A percentile compares a stretch with the other conserved stretches of the same genome.
Evolutionary conservation across 768 basidiomycete species (phyloP).

Genomic region (Macrolepiota albuminosa): DNA sequence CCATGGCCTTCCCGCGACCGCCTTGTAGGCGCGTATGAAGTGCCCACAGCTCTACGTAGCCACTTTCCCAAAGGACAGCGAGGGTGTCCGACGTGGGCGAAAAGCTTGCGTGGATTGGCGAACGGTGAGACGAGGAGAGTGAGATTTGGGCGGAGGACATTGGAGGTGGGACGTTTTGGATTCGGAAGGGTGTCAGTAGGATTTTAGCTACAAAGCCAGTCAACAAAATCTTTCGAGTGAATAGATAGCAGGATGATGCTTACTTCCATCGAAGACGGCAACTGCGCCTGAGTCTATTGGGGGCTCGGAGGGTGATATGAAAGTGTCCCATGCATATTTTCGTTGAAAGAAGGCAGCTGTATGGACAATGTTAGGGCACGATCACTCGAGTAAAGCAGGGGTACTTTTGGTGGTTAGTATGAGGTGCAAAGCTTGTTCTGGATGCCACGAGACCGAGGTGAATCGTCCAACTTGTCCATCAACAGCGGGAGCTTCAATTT

Average conservation of each 20-base stretch:
- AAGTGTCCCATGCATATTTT: constrained; percentile 78
- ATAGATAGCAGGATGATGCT: constrained; percentile 20
- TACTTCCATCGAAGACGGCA: constrained; percentile 87
- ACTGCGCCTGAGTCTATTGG: constrained; percentile 82
- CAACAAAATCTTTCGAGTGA: not conserved
- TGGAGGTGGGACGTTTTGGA: constrained; percentile 97
- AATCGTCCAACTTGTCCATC: constrained; percentile 42
- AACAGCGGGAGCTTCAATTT: constrained; percentile 48
- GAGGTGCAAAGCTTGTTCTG: constrained; percentile 66
- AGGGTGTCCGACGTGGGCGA: constrained; percentile 52
- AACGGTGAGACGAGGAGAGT: constrained; percentile 23
- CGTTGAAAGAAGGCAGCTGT: constrained; percentile 54
- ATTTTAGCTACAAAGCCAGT: constrained; percentile 54
- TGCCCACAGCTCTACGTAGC: constrained; percentile 64
- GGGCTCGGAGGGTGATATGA: constrained; percentile 47
- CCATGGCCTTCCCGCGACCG: constrained; percentile 54
- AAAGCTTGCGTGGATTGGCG: constrained; percentile 67
- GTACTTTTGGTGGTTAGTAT: constrained; percentile 64
- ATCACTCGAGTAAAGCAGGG: constrained; percentile 13
- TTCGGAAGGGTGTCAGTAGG: constrained; percentile 88
- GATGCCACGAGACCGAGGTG: constrained; percentile 81
- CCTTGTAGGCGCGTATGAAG: constrained; percentile 58
- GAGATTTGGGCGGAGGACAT: constrained; percentile 69
- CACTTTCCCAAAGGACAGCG: constrained; percentile 68
- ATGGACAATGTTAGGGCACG: not conserved